Base-by-base conservation (phyloP, 192 early-diverging fungal genomes). In the Linderina pennispora region DNA sequence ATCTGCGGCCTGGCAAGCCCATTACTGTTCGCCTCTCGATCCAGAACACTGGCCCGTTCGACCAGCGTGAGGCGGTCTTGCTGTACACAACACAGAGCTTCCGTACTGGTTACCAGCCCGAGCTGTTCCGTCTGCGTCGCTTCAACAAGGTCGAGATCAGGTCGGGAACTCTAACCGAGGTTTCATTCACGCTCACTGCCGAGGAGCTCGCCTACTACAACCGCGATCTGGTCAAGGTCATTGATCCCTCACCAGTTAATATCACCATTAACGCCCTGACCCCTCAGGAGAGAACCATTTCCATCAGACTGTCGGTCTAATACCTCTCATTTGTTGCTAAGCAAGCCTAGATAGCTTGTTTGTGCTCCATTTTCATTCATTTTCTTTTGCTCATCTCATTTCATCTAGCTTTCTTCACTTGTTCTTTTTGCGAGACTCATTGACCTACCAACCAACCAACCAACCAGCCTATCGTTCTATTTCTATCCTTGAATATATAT, bases 51-150 rank as follows among this genome's bases (percentile, higher is more conserved):
- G 63, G 77, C 8, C 14, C 45, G 2, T 2, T 50, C 8, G 62
- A 77, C 5, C 74, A 70, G 36, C 60, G 61, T 11, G 76, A 84
- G 35, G 51, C 75, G 0, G 72, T 81, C 4, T 49, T 84, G 16
- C 63, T 80, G 44, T 84, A 74, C 20, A 63, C 79, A 13, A 46
- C 69, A 2, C 79, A 81, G 40, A 49, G 50, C 11, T 75, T 66
- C 43, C 66, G 79, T 8, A 69, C 60, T 1, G 73, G 76, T 0
- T 55, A 77, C 16, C 72, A 78, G 48, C 81, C 79, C 7, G 75
- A 76, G 48, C 58, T 77, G 18, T 76, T 58, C 36, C 49, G 77
- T 6, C 50, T 84, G 34, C 65, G 76, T 33, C 53, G 56, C 1
- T 82, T 84, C 24, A 52, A 76, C 24, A 84, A 70, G 41, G 43